Conservation (phyloP, 192 early-diverging fungal genomes). For the Podila horticola region DNA sequence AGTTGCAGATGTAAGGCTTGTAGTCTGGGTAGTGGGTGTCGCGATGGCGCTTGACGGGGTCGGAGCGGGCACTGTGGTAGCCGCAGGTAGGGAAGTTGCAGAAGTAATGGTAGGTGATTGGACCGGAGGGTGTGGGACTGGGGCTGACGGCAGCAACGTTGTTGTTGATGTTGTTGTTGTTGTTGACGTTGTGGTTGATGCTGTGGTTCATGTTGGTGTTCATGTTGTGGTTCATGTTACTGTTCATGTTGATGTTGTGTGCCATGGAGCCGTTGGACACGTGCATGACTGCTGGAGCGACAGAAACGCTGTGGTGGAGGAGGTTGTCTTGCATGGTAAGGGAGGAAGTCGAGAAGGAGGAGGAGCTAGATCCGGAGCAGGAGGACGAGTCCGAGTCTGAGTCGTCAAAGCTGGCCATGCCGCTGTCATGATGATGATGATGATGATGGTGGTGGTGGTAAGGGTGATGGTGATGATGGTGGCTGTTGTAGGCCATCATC, state of each 20-base stretch:
- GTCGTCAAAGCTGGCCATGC: conserved; percentile 25
- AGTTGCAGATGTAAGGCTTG: conserved; percentile 50
- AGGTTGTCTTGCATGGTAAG: conserved; percentile 6
- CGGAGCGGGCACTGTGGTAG: conserved; percentile 48
- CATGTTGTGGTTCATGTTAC: not conserved
- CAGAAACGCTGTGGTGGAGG: conserved; percentile 2
- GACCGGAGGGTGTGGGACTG: not conserved
- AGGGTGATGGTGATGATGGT: conserved; percentile 3
- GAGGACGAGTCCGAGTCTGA: conserved; percentile 42
- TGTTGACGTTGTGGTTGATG: not conserved
- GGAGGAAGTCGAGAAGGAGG: conserved; percentile 30
- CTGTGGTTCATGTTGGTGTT: conserved; percentile 1
- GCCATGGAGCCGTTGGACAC: not conserved
- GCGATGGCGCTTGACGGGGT: conserved; percentile 47
- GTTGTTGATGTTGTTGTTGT: conserved; percentile 7
- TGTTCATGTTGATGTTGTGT: not conserved
- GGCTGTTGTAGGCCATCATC: conserved; percentile 38
- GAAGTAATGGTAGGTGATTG: conserved; percentile 49
- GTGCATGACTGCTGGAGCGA: not conserved
- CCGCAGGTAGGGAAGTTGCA: conserved; percentile 50
- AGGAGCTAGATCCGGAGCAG: conserved; percentile 34
- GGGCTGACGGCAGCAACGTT: not conserved
- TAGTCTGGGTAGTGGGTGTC: conserved; percentile 51
- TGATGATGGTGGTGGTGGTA: conserved; percentile 5
- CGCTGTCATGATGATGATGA: conserved; percentile 22